Percentiles rank a stretch among this genome's conserved stretches.
These are phyloP conservation scores for Saccharomycopsis sp. DNA, from an alignment of 805 yeast genomes.

Conservation along the genomic window DNA sequence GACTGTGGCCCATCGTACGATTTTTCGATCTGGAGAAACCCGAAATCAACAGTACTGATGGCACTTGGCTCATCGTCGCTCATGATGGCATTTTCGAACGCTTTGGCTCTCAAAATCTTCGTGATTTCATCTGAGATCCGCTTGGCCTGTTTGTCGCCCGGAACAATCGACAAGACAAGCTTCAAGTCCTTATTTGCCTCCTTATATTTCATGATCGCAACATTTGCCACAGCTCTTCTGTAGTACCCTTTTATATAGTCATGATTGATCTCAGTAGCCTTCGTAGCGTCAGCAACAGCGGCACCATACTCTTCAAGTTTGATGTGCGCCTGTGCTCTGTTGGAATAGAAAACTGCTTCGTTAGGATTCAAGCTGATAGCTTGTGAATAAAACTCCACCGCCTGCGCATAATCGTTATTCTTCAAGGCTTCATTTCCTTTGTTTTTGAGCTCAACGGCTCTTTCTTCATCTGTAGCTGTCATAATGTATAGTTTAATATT, in stretches of 20 bases:
- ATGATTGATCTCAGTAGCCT: constrained; percentile 62
- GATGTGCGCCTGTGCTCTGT: constrained; percentile 85
- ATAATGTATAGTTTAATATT: not conserved
- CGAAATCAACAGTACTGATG: constrained; percentile 41
- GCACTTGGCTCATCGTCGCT: constrained; percentile 53
- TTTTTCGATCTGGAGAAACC: constrained; percentile 24
- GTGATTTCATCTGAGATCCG: constrained; percentile 56
- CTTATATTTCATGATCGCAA: constrained; percentile 69
- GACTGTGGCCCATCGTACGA: not conserved
- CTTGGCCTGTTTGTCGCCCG: constrained; percentile 62
- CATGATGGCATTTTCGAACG: constrained; percentile 83
- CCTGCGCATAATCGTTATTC: constrained; percentile 53
- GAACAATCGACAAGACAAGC: constrained; percentile 51
- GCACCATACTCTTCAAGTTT: constrained; percentile 81
- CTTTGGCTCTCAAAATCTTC: constrained; percentile 59
- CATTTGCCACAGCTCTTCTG: constrained; percentile 75
- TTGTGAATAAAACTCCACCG: constrained; percentile 61
- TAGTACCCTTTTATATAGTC: constrained; percentile 73
- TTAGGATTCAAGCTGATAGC: constrained; percentile 62
- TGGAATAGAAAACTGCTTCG: constrained; percentile 65
- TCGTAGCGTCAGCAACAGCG: constrained; percentile 72
- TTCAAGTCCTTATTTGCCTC: constrained; percentile 68
- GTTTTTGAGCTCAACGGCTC: constrained; percentile 50
- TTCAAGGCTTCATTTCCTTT: constrained; percentile 72
- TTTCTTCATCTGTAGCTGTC: constrained; percentile 14